Conservation (phyloP, 306 rosid species). For the Cucumis hystrix region DNA sequence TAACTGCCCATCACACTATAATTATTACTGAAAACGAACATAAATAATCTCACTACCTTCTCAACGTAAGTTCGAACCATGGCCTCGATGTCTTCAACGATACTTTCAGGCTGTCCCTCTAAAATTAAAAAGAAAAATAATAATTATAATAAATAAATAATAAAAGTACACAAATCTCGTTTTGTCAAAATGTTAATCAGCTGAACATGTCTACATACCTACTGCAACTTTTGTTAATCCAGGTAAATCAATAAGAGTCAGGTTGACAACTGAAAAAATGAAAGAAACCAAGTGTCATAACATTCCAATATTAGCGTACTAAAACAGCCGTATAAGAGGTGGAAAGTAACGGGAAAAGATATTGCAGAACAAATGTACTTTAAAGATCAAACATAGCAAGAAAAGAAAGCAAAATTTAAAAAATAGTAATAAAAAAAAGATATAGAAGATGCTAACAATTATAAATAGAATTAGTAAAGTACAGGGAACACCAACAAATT, state of each 20-base stretch:
- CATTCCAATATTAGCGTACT: neutral
- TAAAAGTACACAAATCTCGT: neutral
- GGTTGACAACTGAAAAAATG: conserved; percentile 83
- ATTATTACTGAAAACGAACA: neutral
- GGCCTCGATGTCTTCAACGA: conserved; percentile 80
- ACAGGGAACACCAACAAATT: neutral
- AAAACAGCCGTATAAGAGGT: neutral
- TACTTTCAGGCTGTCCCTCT: conserved; percentile 95
- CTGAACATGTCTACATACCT: conserved; percentile 37
- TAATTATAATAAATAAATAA: too few relatives aligned
- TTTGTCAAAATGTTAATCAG: neutral
- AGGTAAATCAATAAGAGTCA: conserved; percentile 83
- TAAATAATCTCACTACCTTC: conserved; percentile 36
- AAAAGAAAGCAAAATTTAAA: neutral
- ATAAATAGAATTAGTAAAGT: neutral
- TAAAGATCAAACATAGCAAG: neutral
- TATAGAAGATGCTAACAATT: too few relatives aligned
- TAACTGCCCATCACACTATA: neutral
- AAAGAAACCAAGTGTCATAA: conserved; percentile 7
- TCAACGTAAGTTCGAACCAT: conserved; percentile 84
- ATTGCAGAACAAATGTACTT: neutral
- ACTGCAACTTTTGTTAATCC: conserved; percentile 95
- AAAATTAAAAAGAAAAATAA: conserved; percentile 11
- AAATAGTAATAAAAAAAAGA: too few relatives aligned
- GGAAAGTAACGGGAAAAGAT: neutral